phyloP scores from a whole-genome alignment of 805 yeast genomes.

The Deakozyma indianensis region DNA sequence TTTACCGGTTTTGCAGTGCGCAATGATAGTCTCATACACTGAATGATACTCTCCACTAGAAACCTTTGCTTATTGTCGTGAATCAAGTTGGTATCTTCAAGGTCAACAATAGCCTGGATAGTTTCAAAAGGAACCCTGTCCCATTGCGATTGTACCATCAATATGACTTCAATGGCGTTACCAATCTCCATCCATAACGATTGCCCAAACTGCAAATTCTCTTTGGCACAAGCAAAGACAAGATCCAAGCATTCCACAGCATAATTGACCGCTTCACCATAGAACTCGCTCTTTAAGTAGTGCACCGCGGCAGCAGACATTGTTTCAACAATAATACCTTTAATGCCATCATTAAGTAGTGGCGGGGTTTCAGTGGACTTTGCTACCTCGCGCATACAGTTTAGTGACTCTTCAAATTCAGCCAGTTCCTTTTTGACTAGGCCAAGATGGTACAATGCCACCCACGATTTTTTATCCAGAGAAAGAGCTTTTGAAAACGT shows the following conservation, averaged over 20 bases:
- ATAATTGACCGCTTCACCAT: slow-evolving; percentile 44
- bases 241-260: slow-evolving; percentile 34
- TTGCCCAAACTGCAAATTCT: slow-evolving; percentile 26
- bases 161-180: slow-evolving; percentile 39
- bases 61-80: neutral
- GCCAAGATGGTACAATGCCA: slow-evolving; percentile 55
- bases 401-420: slow-evolving; percentile 49
- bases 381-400: slow-evolving; percentile 27
- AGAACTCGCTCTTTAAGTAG: slow-evolving; percentile 44
- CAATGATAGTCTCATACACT: neutral
- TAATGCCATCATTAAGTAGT: slow-evolving; percentile 29
- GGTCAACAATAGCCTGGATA: slow-evolving; percentile 16
- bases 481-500: slow-evolving; percentile 58
- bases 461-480: slow-evolving; percentile 41
- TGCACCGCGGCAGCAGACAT: slow-evolving; percentile 36
- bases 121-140: slow-evolving; percentile 34
- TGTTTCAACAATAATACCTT: slow-evolving; percentile 41
- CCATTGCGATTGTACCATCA: slow-evolving; percentile 40
- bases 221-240: slow-evolving; percentile 24
- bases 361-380: slow-evolving; percentile 9
- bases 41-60: neutral
- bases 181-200: slow-evolving; percentile 55
- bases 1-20: slow-evolving; percentile 7
- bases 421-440: slow-evolving; percentile 47
- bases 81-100: slow-evolving; percentile 5